These are phyloP conservation scores for Penicillium herquei DNA, from an alignment of 495 filamentous ascomycete species.

Conservation along the genomic window DNA sequence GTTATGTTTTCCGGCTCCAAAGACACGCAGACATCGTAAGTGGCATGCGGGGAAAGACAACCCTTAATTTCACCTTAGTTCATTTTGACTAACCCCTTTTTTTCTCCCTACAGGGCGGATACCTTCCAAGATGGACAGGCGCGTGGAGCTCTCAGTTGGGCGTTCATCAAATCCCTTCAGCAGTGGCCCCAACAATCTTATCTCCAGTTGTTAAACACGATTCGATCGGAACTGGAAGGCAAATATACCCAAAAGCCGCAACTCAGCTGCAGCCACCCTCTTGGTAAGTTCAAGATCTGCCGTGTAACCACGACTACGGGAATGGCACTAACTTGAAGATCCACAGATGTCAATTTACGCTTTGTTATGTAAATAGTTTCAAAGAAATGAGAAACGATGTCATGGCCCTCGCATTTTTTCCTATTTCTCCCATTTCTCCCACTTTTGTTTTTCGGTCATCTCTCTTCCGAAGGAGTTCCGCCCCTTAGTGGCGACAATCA, in stretches of 20 bases:
- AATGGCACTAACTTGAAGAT: constrained; percentile 17
- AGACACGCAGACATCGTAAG: constrained; percentile 78
- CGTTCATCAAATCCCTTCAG: constrained; percentile 87
- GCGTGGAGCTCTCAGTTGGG: constrained; percentile 95
- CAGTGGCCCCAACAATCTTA: constrained; percentile 97
- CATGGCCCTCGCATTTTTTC: background rate
- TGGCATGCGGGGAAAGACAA: background rate
- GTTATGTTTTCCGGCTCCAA: constrained; percentile 98
- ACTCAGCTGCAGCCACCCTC: constrained; percentile 92
- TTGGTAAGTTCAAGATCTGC: constrained; percentile 61
- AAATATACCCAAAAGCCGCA: constrained; percentile 98
- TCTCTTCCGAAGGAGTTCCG: background rate
- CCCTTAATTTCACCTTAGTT: background rate
- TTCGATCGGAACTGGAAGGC: constrained; percentile 83
- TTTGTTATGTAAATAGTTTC: constrained; percentile 39
- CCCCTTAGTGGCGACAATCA: background rate
- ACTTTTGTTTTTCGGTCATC: background rate
- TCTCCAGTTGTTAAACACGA: constrained; percentile 88
- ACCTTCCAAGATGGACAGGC: constrained; percentile 68
- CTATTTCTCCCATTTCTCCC: background rate
- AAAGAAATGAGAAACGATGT: constrained; percentile 8
- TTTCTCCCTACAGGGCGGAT: constrained; percentile 30
- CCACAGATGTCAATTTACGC: constrained; percentile 39
- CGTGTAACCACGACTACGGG: background rate
- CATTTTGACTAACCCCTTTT: constrained; percentile 6